phyloP scores from a whole-genome alignment of 2,329 filamentous ascomycete genomes.

The Eutypella sp. region DNA sequence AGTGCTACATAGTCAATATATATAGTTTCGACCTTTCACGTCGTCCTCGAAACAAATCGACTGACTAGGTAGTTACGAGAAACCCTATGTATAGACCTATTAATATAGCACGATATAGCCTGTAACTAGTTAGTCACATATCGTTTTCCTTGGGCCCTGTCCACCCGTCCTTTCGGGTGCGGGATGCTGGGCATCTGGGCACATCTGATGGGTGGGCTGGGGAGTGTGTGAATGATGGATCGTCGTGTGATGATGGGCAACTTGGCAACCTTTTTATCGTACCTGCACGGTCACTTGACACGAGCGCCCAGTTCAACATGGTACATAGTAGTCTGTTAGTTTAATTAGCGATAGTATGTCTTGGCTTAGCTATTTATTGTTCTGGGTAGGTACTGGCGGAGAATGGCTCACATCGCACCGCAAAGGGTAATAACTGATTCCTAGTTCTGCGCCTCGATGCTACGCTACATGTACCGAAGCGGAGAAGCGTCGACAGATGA shows the following conservation, averaged over 20 bases:
- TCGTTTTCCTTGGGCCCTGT: neutral
- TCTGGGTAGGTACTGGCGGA: neutral
- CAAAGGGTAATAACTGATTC: too few relatives aligned
- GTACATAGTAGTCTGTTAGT: too few relatives aligned
- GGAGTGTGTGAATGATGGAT: neutral
- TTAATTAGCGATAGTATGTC: neutral
- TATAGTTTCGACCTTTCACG: too few relatives aligned
- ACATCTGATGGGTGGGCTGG: neutral
- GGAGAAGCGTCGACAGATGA: neutral
- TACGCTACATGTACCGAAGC: neutral
- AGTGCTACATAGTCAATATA: too few relatives aligned
- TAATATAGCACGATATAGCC: too few relatives aligned
- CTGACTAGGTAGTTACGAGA: too few relatives aligned
- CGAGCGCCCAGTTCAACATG: neutral
- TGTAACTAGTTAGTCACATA: too few relatives aligned
- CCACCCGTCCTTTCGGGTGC: neutral
- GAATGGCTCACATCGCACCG: too few relatives aligned
- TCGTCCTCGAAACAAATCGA: too few relatives aligned
- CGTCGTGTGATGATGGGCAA: neutral
- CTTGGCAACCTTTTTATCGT: too few relatives aligned
- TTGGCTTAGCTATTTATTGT: neutral
- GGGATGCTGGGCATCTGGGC: neutral
- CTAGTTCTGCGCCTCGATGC: neutral
- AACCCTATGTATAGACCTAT: too few relatives aligned
- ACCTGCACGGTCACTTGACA: neutral